These are phyloP conservation scores for Pseudozyma flocculosa DNA, from an alignment of 1,284 basidiomycete genomes.

Conservation along the genomic window DNA sequence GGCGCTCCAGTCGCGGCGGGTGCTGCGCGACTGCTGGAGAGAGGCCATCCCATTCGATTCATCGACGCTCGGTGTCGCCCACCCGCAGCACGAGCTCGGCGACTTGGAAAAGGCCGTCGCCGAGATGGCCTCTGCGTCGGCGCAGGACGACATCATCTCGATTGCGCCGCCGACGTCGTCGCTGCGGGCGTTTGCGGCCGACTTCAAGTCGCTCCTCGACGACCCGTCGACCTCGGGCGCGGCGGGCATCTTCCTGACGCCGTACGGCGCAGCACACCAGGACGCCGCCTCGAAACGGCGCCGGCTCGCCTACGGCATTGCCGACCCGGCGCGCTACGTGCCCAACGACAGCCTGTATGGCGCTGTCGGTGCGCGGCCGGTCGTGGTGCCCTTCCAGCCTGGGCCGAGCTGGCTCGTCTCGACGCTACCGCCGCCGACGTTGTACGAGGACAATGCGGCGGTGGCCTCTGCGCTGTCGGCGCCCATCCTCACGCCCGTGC, in stretches of 20 bases:
- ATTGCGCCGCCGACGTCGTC: constrained; percentile 32
- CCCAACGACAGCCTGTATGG: constrained; percentile 52
- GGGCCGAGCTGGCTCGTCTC: constrained; percentile 51
- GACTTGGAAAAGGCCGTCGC: constrained; percentile 18
- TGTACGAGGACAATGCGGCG: constrained; percentile 36
- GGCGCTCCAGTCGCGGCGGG: constrained; percentile 27
- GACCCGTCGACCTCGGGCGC: constrained; percentile 29
- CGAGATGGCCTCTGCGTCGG: constrained; percentile 8
- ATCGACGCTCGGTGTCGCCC: constrained; percentile 24
- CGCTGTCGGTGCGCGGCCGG: constrained; percentile 39
- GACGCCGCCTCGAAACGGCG: constrained; percentile 40
- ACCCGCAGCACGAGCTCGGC: constrained; percentile 18
- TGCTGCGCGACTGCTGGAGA: constrained; percentile 29
- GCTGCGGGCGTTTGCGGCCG: constrained; percentile 43
- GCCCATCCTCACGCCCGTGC: constrained; percentile 45
- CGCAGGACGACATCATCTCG: constrained; percentile 5
- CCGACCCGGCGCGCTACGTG: constrained; percentile 43
- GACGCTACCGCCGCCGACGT: constrained; percentile 33
- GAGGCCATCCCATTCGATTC: constrained; percentile 19
- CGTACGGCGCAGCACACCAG: constrained; percentile 30
- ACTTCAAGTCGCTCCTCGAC: constrained; percentile 36
- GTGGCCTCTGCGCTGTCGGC: constrained; percentile 39
- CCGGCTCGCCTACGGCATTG: constrained; percentile 40
- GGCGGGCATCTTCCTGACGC: constrained; percentile 38
- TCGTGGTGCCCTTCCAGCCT: constrained; percentile 37